phyloP scores from a whole-genome alignment of 208 protist genomes.

The Trypanosoma vivax region DNA sequence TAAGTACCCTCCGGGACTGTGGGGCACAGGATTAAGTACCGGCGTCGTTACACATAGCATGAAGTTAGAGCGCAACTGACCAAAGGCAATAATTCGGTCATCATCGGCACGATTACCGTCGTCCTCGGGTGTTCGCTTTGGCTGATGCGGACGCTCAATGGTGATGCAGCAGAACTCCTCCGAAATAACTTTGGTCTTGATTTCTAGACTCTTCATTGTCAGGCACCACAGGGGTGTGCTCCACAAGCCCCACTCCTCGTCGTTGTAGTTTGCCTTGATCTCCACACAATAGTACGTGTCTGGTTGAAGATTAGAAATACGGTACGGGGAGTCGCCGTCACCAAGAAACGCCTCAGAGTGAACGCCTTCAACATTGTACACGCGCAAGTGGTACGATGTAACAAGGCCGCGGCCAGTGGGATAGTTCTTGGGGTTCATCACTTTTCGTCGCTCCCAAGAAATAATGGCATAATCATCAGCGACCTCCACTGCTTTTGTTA shows the following conservation, averaged over 20 bases:
- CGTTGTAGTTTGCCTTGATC: constrained; percentile 91
- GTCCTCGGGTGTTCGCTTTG: constrained; percentile 78
- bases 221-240: constrained; percentile 86
- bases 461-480: constrained; percentile 85
- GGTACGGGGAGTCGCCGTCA: constrained; percentile 86
- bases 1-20: constrained; percentile 29
- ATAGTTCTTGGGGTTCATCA: constrained; percentile 74
- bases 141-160: constrained; percentile 59
- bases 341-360: constrained; percentile 80
- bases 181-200: constrained; percentile 84
- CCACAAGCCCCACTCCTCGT: constrained; percentile 91
- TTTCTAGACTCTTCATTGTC: constrained; percentile 83
- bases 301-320: constrained; percentile 65
- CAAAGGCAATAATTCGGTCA: constrained; percentile 70
- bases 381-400: constrained; percentile 86
- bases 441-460: constrained; percentile 80
- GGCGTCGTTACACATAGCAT: constrained; percentile 91
- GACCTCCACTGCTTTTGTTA: constrained; percentile 79
- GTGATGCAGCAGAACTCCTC: constrained; percentile 82
- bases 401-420: constrained; percentile 76
- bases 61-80: constrained; percentile 65
- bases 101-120: constrained; percentile 74
- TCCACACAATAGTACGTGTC: constrained; percentile 90
- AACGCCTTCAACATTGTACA: constrained; percentile 70
- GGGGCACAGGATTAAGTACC: constrained; percentile 48